Percentiles rank a stretch among this genome's conserved stretches.
Evolutionary conservation across 306 rosid genomes (phyloP).

Genomic region (Benincasa hispida): DNA sequence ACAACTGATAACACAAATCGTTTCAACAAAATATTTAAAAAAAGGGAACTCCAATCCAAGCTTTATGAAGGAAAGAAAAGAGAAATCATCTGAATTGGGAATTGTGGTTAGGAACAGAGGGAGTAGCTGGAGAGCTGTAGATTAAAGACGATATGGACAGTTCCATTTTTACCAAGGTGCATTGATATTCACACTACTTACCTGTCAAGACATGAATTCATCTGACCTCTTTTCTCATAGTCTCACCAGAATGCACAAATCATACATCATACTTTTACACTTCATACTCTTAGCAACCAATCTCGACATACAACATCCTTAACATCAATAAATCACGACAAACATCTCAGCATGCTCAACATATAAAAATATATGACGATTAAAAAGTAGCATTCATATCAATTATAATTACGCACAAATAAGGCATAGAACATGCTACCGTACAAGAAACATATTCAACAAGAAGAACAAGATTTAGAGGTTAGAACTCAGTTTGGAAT

Average conservation of each 20-base stretch:
- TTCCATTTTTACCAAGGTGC: background rate
- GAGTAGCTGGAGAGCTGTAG: background rate
- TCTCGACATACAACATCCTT: background rate
- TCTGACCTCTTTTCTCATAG: no score
- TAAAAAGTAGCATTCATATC: background rate
- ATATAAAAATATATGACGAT: background rate
- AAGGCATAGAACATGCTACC: background rate
- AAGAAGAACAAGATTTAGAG: no score
- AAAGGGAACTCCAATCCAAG: background rate
- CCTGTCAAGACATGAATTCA: no score
- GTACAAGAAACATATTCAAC: no score
- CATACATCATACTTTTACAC: no score
- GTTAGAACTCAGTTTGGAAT: no score
- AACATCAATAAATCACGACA: background rate
- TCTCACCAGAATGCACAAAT: no score
- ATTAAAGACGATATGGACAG: background rate
- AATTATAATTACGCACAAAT: background rate
- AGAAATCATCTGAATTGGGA: background rate
- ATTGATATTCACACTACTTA: no score
- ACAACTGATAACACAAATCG: background rate
- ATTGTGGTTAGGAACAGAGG: background rate
- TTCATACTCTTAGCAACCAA: background rate
- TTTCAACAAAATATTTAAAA: background rate
- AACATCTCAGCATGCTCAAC: background rate
- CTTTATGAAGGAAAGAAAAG: background rate